Percentiles rank a stretch among this genome's conserved stretches.
phyloP scores from a whole-genome alignment of 116 monocot genomes.

The Posidonia oceanica region DNA sequence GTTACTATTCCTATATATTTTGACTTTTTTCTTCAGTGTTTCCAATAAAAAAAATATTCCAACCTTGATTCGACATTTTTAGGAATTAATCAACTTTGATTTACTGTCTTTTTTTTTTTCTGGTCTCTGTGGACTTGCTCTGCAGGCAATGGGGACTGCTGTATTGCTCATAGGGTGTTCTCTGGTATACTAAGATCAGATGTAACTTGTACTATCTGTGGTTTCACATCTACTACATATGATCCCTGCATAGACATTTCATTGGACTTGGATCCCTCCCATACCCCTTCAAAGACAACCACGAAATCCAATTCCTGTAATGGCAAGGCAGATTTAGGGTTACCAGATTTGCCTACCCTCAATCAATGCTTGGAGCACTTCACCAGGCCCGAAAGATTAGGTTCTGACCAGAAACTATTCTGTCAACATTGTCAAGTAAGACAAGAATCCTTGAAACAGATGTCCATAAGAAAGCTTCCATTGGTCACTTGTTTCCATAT shows the following conservation, averaged over 20 bases:
- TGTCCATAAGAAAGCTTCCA: constrained; percentile 77
- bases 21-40: too few relatives aligned
- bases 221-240: constrained; percentile 75
- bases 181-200: constrained; percentile 78
- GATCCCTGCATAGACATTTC: constrained; percentile 84
- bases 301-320: constrained; percentile 21
- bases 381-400: constrained; percentile 63
- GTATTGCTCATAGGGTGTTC: constrained; percentile 71
- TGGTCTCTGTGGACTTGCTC: background rate
- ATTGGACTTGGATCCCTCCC: constrained; percentile 45
- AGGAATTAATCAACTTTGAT: background rate
- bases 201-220: constrained; percentile 69
- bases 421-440: constrained; percentile 65
- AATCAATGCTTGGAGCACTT: constrained; percentile 60
- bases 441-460: constrained; percentile 77
- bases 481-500: constrained; percentile 73
- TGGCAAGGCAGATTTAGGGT: constrained; percentile 11
- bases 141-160: constrained; percentile 54
- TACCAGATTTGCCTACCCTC: constrained; percentile 33
- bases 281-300: constrained; percentile 6
- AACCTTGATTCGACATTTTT: too few relatives aligned
- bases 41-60: too few relatives aligned
- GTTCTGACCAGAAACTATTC: constrained; percentile 65
- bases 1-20: too few relatives aligned
- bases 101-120: background rate